Evolutionary conservation across 805 yeast genomes (phyloP).

Genomic region (Ascoidea asiatica): DNA sequence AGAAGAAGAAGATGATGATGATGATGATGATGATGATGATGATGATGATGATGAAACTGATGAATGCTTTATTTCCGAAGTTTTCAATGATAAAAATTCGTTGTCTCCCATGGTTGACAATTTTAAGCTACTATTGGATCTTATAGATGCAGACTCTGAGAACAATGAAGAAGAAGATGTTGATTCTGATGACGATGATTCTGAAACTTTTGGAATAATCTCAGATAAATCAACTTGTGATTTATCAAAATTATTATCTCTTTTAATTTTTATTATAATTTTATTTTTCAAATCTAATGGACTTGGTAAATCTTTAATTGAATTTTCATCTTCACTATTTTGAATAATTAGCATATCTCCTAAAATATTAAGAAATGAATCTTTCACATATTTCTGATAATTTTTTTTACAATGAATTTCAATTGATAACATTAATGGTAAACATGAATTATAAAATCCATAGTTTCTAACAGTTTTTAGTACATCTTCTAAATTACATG

Average conservation of each 20-base stretch:
- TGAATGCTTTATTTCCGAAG: slow-evolving; percentile 1
- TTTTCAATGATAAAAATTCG: slow-evolving; percentile 9
- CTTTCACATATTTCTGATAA: slow-evolving; percentile 50
- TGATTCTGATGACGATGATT: neutral
- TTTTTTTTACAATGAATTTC: slow-evolving; percentile 67
- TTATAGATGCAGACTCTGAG: slow-evolving; percentile 4
- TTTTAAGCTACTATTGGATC: slow-evolving; percentile 11
- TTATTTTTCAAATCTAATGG: slow-evolving; percentile 40
- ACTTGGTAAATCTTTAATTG: slow-evolving; percentile 15
- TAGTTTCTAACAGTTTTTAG: slow-evolving; percentile 63
- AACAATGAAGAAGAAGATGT: slow-evolving; percentile 1
- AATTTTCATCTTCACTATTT: slow-evolving; percentile 17
- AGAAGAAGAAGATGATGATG: neutral
- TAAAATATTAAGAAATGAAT: slow-evolving; percentile 38
- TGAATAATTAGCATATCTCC: slow-evolving; percentile 38
- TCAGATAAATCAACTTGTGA: slow-evolving; percentile 8
- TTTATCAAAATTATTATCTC: slow-evolving; percentile 18
- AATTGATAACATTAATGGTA: slow-evolving; percentile 73
- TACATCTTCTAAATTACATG: slow-evolving; percentile 59
- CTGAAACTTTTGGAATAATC: neutral
- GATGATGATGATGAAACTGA: slow-evolving; percentile 12
- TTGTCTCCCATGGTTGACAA: too few relatives aligned
- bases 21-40: slow-evolving; percentile 21
- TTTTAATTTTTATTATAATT: slow-evolving; percentile 70
- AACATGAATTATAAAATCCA: slow-evolving; percentile 79